These are phyloP conservation scores for Hymenoscyphus occultus DNA, from an alignment of 2,329 filamentous ascomycete genomes.

Conservation along the genomic window DNA sequence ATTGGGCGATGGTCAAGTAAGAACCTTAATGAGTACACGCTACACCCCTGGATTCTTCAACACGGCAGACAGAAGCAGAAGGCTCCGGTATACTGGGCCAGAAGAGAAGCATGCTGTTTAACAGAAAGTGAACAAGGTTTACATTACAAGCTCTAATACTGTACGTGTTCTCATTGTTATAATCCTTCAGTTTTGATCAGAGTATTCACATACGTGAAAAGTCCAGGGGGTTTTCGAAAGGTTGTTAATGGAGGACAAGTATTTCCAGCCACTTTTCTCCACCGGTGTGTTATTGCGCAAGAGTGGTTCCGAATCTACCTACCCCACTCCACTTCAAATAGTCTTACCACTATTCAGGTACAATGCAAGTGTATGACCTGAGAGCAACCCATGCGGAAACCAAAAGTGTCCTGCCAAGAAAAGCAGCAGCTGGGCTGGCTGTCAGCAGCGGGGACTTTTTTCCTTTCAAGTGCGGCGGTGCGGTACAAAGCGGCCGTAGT, in stretches of 20 bases:
- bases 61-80: background rate
- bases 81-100: background rate
- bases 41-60: background rate
- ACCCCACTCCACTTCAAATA: background rate
- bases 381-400: background rate
- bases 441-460: background rate
- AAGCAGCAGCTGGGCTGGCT: background rate
- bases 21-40: background rate
- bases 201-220: too few relatives aligned
- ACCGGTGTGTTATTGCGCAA: background rate
- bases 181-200: too few relatives aligned
- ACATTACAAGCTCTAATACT: too few relatives aligned
- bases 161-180: too few relatives aligned
- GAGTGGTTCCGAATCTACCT: background rate
- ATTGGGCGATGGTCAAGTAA: background rate
- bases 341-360: background rate
- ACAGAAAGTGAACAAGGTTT: too few relatives aligned
- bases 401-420: background rate
- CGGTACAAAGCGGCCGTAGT: background rate
- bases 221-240: too few relatives aligned
- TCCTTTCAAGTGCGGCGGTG: background rate
- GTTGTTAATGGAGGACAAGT: too few relatives aligned
- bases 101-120: background rate
- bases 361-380: constrained; percentile 1
- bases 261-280: too few relatives aligned